Base-by-base conservation (phyloP, 176 grass and related monocot genomes). In the Phragmites australis region DNA sequence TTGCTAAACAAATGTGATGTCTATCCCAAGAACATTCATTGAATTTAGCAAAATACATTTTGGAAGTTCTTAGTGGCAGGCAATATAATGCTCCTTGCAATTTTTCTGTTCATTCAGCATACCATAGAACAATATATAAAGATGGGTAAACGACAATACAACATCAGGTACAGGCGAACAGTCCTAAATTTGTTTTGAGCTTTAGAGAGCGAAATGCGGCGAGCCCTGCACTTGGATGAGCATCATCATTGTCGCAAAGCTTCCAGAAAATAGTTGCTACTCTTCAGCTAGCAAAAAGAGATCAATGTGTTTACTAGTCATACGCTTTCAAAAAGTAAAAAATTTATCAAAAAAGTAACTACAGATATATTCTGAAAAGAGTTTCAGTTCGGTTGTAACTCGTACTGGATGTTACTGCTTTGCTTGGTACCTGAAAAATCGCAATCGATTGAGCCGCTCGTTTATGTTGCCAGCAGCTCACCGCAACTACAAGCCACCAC, bases 1-100 rank as follows among this genome's bases (percentile, higher is more conserved):
- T 54, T 55, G 87, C 48, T 81, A 64, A 62, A 47, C 55, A 74
- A 50, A 68, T 45, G 49, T 6, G 19, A 18, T 70, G 37, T 78
- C 43, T 79, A 19, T 58, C 41, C 29, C 41, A 46, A 71, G 55
- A 85, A 72, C 46, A 65, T n/a, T 65, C 59, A 27, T 76, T 26
- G 39, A 70, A 81, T 76, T 76, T 45, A 81, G 70, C 31, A 62
- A 89, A 62, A 62, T 43, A 52, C n/a, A n/a, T 59, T 81, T 51
- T 68, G 82, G 70, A 61, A 46, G 54, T 17, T 68, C 15, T 59
- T 56, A 80, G 76, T 86, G 82, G 82, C 82, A 63, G 70, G 39
- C 76, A 70, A 61, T 19, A 78, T 78, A 65, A 78, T 78, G 48
- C 34, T 47, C 53, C 42, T 14, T 68, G 44, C 19, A 80, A 80